A percentile compares a stretch with the other conserved stretches of the same genome.
Conservation (phyloP, 306 rosid species). For the Quercus berberidifolia region DNA sequence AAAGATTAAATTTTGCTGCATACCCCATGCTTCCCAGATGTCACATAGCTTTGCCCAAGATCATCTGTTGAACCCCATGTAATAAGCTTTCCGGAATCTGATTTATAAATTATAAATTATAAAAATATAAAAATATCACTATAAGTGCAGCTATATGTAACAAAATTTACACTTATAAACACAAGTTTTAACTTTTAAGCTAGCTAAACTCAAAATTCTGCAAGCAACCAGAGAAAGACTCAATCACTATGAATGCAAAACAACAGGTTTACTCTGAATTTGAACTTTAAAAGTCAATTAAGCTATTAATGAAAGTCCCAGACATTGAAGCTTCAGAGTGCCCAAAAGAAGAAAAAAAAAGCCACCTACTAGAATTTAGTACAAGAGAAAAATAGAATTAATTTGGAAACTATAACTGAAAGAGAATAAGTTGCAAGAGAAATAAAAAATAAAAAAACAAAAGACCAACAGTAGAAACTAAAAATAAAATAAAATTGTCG, state of each 20-base stretch:
- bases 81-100: constrained; percentile 82
- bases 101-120: not conserved
- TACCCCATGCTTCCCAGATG: constrained; percentile 99
- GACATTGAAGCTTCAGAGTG: not conserved
- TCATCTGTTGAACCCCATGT: constrained; percentile 99
- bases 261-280: not conserved
- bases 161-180: not conserved
- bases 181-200: too few relatives aligned
- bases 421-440: not conserved
- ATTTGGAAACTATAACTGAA: not conserved
- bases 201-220: not conserved
- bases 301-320: not conserved
- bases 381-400: too few relatives aligned
- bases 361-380: not conserved
- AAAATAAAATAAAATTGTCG: not conserved
- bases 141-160: not conserved
- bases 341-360: not conserved
- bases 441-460: not conserved
- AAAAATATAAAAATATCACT: not conserved
- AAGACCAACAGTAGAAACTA: not conserved
- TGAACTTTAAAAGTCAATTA: not conserved
- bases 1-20: not conserved
- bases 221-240: not conserved
- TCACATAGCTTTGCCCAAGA: constrained; percentile 92
- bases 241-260: not conserved